A percentile compares a stretch with the other conserved stretches of the same genome.
Conservation (phyloP, 345 rosid genomes). For the Salix exigua region DNA sequence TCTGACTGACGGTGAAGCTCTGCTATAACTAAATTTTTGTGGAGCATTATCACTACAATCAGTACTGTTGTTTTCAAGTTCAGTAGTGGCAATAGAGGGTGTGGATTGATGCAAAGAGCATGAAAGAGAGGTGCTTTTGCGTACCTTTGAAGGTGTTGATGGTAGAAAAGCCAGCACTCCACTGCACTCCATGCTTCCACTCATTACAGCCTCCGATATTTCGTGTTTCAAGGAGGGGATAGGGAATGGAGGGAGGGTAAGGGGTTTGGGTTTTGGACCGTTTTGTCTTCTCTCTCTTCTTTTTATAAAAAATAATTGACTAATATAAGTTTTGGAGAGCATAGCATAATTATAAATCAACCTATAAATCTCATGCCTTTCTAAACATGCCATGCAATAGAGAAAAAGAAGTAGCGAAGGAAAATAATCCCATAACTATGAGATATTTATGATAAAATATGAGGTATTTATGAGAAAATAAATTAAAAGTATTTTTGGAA, state of each 20-base stretch:
- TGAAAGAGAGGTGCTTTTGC: constrained; percentile 16
- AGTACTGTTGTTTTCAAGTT: constrained; percentile 17
- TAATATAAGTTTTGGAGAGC: no score
- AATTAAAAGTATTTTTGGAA: no score
- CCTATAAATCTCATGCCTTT: no score
- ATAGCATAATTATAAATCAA: no score
- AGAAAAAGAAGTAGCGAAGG: no score
- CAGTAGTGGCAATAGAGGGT: background rate
- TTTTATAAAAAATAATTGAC: no score
- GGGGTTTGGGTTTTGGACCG: background rate
- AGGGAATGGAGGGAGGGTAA: background rate
- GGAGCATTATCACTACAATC: background rate
- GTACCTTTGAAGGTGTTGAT: constrained; percentile 21
- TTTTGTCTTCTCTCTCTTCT: background rate
- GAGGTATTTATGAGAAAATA: no score
- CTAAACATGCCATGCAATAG: no score
- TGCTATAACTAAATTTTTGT: constrained; percentile 61
- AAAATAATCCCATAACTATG: no score
- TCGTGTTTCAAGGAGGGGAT: background rate
- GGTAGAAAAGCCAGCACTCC: constrained; percentile 23
- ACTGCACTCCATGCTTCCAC: constrained; percentile 23
- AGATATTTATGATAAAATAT: no score
- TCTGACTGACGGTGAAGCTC: constrained; percentile 84
- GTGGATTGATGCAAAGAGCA: constrained; percentile 16
- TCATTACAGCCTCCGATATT: background rate